phyloP scores from a whole-genome alignment of 768 basidiomycete genomes.

The Mycena sanguinolenta region DNA sequence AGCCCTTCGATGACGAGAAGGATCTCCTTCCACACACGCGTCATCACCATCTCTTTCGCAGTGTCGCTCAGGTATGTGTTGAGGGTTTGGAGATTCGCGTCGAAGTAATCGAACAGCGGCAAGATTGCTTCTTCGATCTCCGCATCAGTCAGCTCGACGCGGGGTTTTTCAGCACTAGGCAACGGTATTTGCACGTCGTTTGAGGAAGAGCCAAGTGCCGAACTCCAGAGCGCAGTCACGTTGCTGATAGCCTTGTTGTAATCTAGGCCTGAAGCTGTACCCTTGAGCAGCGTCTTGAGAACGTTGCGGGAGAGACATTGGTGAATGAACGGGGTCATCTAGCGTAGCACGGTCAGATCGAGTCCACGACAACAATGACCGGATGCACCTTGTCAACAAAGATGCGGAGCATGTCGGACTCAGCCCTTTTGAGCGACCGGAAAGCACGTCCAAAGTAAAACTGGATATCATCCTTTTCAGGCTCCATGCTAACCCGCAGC shows the following conservation, averaged over 20 bases:
- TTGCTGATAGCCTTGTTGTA: constrained; percentile 92
- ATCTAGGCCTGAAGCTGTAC: constrained; percentile 69
- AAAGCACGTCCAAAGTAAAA: constrained; percentile 98
- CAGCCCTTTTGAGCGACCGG: constrained; percentile 91
- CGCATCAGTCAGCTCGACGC: constrained; percentile 86
- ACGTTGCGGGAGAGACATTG: constrained; percentile 85
- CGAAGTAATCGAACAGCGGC: constrained; percentile 72
- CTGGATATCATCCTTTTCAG: constrained; percentile 56
- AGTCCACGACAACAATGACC: neutral
- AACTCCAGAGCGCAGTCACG: constrained; percentile 84
- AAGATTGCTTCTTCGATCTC: no score
- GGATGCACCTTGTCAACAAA: constrained; percentile 95
- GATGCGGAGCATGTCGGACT: constrained; percentile 94
- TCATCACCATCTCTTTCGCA: constrained; percentile 93
- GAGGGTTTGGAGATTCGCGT: constrained; percentile 90
- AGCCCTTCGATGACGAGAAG: constrained; percentile 86
- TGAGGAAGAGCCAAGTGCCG: constrained; percentile 72
- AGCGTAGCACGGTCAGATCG: neutral
- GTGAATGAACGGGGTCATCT: constrained; percentile 96
- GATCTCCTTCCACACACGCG: constrained; percentile 96
- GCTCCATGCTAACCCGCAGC: constrained; percentile 97
- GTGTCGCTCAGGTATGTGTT: constrained; percentile 88
- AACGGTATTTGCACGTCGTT: constrained; percentile 84
- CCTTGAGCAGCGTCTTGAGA: constrained; percentile 84
- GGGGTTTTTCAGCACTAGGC: constrained; percentile 79